A percentile compares a stretch with the other conserved stretches of the same genome.
phyloP scores from a whole-genome alignment of 148 eudicot species.

The Mesembryanthemum crystallinum region DNA sequence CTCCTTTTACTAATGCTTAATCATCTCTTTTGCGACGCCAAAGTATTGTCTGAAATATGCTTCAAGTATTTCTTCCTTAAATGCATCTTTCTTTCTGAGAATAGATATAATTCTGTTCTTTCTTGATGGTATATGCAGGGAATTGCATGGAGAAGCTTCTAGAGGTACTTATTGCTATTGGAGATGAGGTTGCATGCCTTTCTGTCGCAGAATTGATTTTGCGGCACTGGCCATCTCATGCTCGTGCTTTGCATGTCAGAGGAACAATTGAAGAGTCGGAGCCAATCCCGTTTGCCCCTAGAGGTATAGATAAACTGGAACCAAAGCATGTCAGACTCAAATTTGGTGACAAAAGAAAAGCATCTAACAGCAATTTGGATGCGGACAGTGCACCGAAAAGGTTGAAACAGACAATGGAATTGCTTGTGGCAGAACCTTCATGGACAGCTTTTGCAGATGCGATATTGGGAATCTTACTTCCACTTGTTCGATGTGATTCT shows the following conservation, averaged over 20 bases:
- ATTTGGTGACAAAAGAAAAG: constrained; percentile 75
- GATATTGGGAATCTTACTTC: constrained; percentile 49
- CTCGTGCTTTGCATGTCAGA: constrained; percentile 89
- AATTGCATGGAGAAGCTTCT: constrained; percentile 98
- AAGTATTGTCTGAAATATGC: neutral
- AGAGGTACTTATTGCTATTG: constrained; percentile 94
- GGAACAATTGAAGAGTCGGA: constrained; percentile 79
- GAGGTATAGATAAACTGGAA: constrained; percentile 90
- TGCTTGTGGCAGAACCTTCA: constrained; percentile 61
- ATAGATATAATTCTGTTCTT: neutral
- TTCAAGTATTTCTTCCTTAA: neutral
- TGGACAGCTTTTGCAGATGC: constrained; percentile 68
- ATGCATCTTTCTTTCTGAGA: neutral
- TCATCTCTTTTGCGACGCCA: constrained; percentile 2
- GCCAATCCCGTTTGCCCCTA: constrained; percentile 80
- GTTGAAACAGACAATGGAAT: constrained; percentile 52
- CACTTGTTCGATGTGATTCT: constrained; percentile 35
- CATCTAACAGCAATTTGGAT: constrained; percentile 37
- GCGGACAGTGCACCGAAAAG: constrained; percentile 43
- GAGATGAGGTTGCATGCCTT: constrained; percentile 92
- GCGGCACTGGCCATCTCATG: constrained; percentile 94
- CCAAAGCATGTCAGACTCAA: constrained; percentile 82
- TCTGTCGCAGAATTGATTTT: constrained; percentile 87
- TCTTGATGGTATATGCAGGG: constrained; percentile 49
- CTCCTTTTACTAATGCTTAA: neutral